These are phyloP conservation scores for Plasmodium fragile DNA, from an alignment of 169 alveolate species.

Conservation along the genomic window DNA sequence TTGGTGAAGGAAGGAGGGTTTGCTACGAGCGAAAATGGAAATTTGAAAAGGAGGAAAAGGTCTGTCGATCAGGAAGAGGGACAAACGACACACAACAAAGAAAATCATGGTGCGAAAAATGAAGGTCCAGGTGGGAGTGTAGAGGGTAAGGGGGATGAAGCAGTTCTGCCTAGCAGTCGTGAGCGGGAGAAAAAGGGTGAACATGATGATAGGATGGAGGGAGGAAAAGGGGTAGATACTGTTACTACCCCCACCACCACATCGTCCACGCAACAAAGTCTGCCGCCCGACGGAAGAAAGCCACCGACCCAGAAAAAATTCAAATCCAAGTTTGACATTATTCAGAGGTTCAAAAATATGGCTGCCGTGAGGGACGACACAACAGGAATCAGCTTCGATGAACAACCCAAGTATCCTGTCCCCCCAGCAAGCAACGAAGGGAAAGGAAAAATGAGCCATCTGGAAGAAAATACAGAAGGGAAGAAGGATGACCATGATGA, in stretches of 20 bases:
- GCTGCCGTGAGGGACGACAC: not conserved
- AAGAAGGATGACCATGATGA: not conserved
- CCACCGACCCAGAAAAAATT: not conserved
- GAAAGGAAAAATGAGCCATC: not conserved
- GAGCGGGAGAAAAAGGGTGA: not conserved
- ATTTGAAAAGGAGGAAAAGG: conserved; percentile 3
- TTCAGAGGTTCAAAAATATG: not conserved
- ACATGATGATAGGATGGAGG: not conserved
- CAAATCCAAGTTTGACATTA: not conserved
- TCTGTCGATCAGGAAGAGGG: not conserved
- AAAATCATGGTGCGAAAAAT: not conserved
- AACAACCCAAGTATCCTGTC: not conserved
- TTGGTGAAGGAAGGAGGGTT: not conserved
- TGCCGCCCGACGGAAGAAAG: not conserved
- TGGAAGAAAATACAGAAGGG: not conserved
- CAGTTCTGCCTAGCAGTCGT: not conserved
- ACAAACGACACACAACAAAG: not conserved
- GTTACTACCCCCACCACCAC: not conserved
- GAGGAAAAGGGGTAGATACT: not conserved
- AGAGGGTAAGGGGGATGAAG: not conserved
- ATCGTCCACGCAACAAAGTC: not conserved
- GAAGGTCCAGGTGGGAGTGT: not conserved
- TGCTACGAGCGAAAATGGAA: not conserved
- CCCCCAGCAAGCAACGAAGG: not conserved
- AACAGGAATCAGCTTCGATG: not conserved